Evolutionary conservation across 225 moss, liverwort and hornwort species (phyloP).

Genomic region (Straminergon stramineum): DNA sequence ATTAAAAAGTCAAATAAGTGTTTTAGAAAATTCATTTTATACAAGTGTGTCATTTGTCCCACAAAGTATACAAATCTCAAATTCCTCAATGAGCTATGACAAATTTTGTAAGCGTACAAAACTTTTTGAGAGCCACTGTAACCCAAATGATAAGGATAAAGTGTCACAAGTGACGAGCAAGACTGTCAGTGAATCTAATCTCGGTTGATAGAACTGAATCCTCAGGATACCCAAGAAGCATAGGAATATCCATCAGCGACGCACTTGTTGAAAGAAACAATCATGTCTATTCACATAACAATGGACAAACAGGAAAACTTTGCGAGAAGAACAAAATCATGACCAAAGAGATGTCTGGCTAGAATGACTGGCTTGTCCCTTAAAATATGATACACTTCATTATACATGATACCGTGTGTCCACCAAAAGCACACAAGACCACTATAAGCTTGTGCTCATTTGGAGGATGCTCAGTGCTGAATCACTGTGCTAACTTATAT

Average conservation of each 20-base stretch:
- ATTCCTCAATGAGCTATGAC: not conserved
- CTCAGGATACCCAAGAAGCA: not conserved
- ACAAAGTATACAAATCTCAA: not conserved
- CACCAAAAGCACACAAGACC: constrained; percentile 19
- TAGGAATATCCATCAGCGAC: not conserved
- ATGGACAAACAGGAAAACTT: not conserved
- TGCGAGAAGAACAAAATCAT: not conserved
- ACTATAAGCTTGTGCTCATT: constrained; percentile 7
- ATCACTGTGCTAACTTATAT: constrained; percentile 21
- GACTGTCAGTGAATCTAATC: not conserved
- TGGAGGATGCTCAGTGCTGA: constrained; percentile 41
- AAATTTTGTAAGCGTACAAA: not conserved
- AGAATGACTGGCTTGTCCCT: not conserved
- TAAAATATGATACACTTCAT: constrained; percentile 2
- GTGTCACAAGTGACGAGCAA: not conserved
- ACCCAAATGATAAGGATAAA: not conserved
- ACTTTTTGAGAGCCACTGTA: not conserved
- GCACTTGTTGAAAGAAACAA: not conserved
- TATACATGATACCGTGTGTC: not conserved
- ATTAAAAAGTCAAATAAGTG: not conserved
- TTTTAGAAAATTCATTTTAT: not conserved
- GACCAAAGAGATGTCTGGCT: not conserved
- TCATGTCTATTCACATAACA: not conserved
- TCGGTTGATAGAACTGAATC: not conserved
- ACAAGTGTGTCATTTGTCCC: not conserved